Evolutionary conservation across 768 basidiomycete genomes (phyloP), one percentile per base, ranked within the genome.

Genomic region (Lyophyllum decastes): DNA sequence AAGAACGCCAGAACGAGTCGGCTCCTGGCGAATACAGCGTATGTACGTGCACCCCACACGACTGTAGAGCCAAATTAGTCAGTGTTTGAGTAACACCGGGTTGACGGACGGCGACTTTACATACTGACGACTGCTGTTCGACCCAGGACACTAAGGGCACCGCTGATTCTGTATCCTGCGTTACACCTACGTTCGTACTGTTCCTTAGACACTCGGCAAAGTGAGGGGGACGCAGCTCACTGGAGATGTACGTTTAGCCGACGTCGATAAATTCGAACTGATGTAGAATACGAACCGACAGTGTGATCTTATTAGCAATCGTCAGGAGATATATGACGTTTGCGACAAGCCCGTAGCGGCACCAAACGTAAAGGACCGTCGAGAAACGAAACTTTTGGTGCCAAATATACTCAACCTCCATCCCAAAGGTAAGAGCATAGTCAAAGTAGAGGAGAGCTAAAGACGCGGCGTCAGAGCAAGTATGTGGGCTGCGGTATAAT

Each of bases 331-430:
- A 74, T 10, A 74, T 55, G 8, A 73, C 53, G 44, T 75, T 76
- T 5, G 67, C 73, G 2, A 70, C 30, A 26, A 75, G 61, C 2
- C 72, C 73, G 46, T 75, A 75, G 27, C 73, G 71, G 49, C 71
- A 75, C 10, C 69, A 61, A 25, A 69, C 57, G 59, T 73, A 74
- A 24, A 74, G 66, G 22, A 67, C 49, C 0, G 70, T 74, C 8
- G 71, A 71, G 7, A 70, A 26, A 11, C 67, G 58, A 25, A 73
- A 62, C 47, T 59, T 64, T 11, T 63, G 46, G 16, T 47, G 43
- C 74, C 73, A 74, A 14, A 76, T 64, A 49, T 73, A 72, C 30
- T 66, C 53, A 34, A 76, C 63, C 49, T 75, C 72, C 50, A 60
- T 57, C 2, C 67, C 61, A 38, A 75, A 67, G 0, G 73, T 73